Base-by-base conservation (phyloP, 768 basidiomycete species). In the Tubosaeta sp. region DNA sequence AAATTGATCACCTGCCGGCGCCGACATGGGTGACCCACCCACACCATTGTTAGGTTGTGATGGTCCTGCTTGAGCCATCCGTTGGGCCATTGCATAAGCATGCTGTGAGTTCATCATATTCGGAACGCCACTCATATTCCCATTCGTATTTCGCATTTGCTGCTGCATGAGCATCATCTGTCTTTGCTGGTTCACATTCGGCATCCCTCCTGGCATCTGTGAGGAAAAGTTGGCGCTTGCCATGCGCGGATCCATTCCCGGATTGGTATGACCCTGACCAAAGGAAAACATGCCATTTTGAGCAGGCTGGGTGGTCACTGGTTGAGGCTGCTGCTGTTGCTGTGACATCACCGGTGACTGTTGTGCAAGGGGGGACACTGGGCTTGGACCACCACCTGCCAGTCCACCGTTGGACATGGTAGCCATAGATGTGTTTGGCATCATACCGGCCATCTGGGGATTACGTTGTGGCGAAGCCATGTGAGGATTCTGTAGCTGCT, bases 11-110 rank as follows among this genome's bases (percentile, higher is more conserved):
- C 69, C 69, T 48, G 72, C 59, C 29, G 73, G 55, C 65, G 46
- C 58, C 16, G 80, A 66, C 66, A 71, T 71, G 8, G 77, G 77
- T 18, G 79, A 78, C 9, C 69, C 69, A 34, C 71, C 67, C 18
- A 55, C 58, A 35, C 49, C 51, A 18, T 43, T 47, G 19, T 57
- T 63, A 35, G 51, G 59, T 55, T 69, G 64, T 10, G 69, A 70
- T 45, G 65, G 57, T 51, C 77, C 73, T 10, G 71, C 71, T 27
- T 75, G 77, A 12, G 71, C 74, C 53, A 69, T 68, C 18, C 70
- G 73, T 49, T 76, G 77, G n/a, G 77, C 76, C 58, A 69, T 61
- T 58, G 58, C 55, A 50, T 68, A 69, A 12, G 69, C 63, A 30
- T 61, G 60, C 10, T 68, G 72, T 36, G 64, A 61, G 38, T 59